These are phyloP conservation scores for Filosporella fistucella DNA, from an alignment of 495 filamentous ascomycete genomes.

Conservation along the genomic window DNA sequence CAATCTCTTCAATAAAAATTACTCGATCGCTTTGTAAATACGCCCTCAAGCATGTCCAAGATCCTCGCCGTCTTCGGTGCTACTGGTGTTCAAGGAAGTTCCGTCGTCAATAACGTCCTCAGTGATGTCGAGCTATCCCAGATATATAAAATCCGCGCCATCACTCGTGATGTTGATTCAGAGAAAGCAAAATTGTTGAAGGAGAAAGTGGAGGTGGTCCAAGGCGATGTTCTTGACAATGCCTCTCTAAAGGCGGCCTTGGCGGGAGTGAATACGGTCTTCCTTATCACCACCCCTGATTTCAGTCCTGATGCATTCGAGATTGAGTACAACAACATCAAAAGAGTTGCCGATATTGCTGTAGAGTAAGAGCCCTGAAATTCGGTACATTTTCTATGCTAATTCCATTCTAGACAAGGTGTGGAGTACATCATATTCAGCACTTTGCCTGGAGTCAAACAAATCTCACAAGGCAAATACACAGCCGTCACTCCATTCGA, in stretches of 20 bases:
- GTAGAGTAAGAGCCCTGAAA: no score
- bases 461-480: slow-evolving; percentile 35
- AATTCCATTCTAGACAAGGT: no score
- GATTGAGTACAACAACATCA: slow-evolving; percentile 35
- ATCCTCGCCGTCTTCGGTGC: slow-evolving; percentile 55
- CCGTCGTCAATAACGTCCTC: slow-evolving; percentile 47
- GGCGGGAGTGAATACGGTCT: slow-evolving; percentile 40
- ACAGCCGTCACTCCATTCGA: slow-evolving; percentile 37
- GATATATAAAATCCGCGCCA: slow-evolving; percentile 46
- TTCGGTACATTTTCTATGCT: no score
- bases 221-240: slow-evolving; percentile 31
- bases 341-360: slow-evolving; percentile 41
- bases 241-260: slow-evolving; percentile 39
- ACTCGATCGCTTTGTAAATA: background rate
- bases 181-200: slow-evolving; percentile 24
- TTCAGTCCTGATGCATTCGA: slow-evolving; percentile 29
- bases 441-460: slow-evolving; percentile 29
- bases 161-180: slow-evolving; percentile 41
- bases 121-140: slow-evolving; percentile 38
- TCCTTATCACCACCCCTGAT: slow-evolving; percentile 38
- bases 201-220: slow-evolving; percentile 29
- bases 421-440: slow-evolving; percentile 47
- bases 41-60: slow-evolving; percentile 30
- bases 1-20: no score
- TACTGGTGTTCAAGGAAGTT: slow-evolving; percentile 57